Base-by-base conservation (phyloP, 176 grass and related monocot species). In the Alopecurus myosuroides region DNA sequence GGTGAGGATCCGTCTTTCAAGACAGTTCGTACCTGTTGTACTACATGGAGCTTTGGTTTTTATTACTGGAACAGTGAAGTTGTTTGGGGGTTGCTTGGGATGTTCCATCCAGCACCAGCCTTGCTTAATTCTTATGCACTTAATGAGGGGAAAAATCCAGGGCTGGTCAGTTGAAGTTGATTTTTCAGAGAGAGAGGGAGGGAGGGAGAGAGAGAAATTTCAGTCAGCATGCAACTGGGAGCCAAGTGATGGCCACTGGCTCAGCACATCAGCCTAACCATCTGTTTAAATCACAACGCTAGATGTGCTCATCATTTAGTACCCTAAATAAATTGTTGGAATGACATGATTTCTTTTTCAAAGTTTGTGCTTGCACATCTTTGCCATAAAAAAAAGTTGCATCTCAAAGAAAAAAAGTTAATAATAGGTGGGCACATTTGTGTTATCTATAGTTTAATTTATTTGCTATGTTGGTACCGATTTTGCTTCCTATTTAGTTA, bases 21-120 rank as follows among this genome's bases (percentile, higher is more conserved):
- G 12, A 28, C 70, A 64, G 31, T 50, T 76, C 50, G 39, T 77
- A 29, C 25, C 28, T 34, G 53, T 22, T 60, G 57, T 76, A 81
- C 70, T 70, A 61, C 20, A 75, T 53, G n/a, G 41, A 23, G 25
- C n/a, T 77, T 65, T 53, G 64, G 82, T 67, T 85, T 63, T 81
- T 81, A 86, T 86, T 86, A 28, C 84, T 40, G 50, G 55, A 85
- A 70, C 11, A 50, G 33, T 80, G 42, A 75, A 39, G 65, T 78
- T 78, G 80, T 88, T 82, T 78, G 74, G 88, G 88, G 68, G 77
- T 58, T 80, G 57, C 82, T 56, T 84, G 45, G 44, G 49, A 79
- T 85, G 40, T 41, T 81, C 60, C 30, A 69, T 86, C 51, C 52
- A 70, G 26, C 62, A 78, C 48, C 49, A 63, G 76, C 49, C 48